Conservation (phyloP, 169 alveolate genomes). For the Plasmodium ovale region DNA sequence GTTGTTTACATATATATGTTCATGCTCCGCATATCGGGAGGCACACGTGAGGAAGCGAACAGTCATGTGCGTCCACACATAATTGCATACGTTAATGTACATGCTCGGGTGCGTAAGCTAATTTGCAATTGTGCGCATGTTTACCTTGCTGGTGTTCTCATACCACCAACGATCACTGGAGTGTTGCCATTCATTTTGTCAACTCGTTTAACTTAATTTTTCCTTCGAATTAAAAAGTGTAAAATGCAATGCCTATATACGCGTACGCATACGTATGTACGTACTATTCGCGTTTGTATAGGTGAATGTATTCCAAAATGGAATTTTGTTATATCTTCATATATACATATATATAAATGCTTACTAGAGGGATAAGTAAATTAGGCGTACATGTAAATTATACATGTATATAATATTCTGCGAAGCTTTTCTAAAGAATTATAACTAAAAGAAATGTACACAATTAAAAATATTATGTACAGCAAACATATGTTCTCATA, state of each 20-base stretch:
- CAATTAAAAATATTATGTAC: too few relatives aligned
- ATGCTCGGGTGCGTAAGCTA: background rate
- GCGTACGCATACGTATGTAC: background rate
- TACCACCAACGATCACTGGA: constrained; percentile 66
- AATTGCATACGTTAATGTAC: background rate
- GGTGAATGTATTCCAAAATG: background rate
- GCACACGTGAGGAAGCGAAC: too few relatives aligned
- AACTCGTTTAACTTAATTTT: background rate
- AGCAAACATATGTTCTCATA: too few relatives aligned
- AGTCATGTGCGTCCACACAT: too few relatives aligned
- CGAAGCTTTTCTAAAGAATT: too few relatives aligned
- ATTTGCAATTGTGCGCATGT: background rate
- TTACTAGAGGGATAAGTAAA: too few relatives aligned
- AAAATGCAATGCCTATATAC: too few relatives aligned
- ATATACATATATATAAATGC: background rate
- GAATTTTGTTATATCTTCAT: background rate
- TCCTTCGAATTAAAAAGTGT: background rate
- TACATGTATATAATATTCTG: too few relatives aligned
- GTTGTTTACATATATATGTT: background rate
- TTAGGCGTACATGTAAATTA: too few relatives aligned
- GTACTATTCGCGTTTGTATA: background rate
- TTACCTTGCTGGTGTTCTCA: constrained; percentile 70
- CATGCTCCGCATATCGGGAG: background rate
- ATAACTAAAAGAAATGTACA: too few relatives aligned
- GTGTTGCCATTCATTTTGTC: constrained; percentile 33